Evolutionary conservation across 2,329 filamentous ascomycete genomes (phyloP), one percentile per base, ranked within the genome.

Genomic region (Xylogone sp.): DNA sequence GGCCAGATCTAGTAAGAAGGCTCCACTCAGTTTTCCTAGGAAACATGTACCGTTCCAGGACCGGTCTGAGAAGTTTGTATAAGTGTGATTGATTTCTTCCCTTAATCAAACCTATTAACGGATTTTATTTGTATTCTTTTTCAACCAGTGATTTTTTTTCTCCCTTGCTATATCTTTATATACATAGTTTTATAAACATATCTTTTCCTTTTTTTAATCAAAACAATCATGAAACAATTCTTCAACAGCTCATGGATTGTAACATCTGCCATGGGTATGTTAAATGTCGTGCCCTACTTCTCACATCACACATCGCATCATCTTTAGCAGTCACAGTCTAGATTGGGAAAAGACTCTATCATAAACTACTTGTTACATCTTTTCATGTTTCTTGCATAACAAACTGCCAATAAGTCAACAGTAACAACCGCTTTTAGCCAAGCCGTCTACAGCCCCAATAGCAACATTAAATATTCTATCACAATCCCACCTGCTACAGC

Each of bases 401-500:
- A 13, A 16, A 18, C 34, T 39, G n/a, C 10, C 13, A 13, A 39
- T 39, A 13, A 39, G 34, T 16, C 39, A 21, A 21, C 45, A 59
- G 59, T 49, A n/a, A 47, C 57, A 9, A 46, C 53, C 22, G 42
- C 43, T 16, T 43, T 49, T 10, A 45, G 59, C 3, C 52, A 62
- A 22, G 54, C 53, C 43, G 57, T 58, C n/a, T 65, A 54, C 50
- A 53, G 55, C 3, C 56, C 60, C 3, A 6, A 62, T 3, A 52
- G 57, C 8, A 50, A 46, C 29, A 57, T 59, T 13, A 44, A 54
- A 6, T 81, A 74, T 59, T 67, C 68, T 9, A 67, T 82, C 55
- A 80, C 78, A 59, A 74, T 83, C 13, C 79, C 79, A 1, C 63
- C 73, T 20, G 64, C 65, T 42, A 82, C 80, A 6, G 74, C 75